Conservation (phyloP, 371 early-diverging fungal genomes). For the Actinomortierella ambigua region DNA sequence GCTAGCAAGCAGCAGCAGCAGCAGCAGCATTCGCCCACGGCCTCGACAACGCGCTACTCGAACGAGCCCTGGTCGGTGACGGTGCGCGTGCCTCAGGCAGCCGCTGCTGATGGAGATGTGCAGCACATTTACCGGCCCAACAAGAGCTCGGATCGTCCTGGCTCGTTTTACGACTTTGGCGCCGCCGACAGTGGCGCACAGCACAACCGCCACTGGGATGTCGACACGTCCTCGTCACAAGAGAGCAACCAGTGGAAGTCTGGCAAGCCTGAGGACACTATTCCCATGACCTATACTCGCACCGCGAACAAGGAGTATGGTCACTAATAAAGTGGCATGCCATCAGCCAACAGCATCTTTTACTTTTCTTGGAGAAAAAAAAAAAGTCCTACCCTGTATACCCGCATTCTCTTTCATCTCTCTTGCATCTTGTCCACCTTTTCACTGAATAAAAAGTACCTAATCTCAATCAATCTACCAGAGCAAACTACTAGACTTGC, state of each 20-base stretch:
- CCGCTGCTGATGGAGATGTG: slow-evolving; percentile 15
- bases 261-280: slow-evolving; percentile 26
- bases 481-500: too few relatives aligned
- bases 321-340: neutral
- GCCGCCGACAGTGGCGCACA: slow-evolving; percentile 6
- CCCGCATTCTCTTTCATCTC: neutral
- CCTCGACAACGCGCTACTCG: slow-evolving; percentile 7
- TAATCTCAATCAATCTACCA: too few relatives aligned
- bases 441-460: too few relatives aligned
- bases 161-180: slow-evolving; percentile 32
- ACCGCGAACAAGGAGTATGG: neutral
- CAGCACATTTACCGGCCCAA: slow-evolving; percentile 15
- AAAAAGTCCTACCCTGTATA: neutral
- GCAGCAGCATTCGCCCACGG: neutral
- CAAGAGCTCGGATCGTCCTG: neutral
- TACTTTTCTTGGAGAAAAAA: neutral
- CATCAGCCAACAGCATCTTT: neutral
- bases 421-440: too few relatives aligned
- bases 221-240: slow-evolving; percentile 16
- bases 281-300: slow-evolving; percentile 32
- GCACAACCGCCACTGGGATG: slow-evolving; percentile 25
- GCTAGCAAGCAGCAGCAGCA: neutral
- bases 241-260: slow-evolving; percentile 23
- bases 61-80: slow-evolving; percentile 38
- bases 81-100: slow-evolving; percentile 20